These are phyloP conservation scores for Neonectria coccinea DNA, from an alignment of 2,329 filamentous ascomycete genomes.

Conservation along the genomic window DNA sequence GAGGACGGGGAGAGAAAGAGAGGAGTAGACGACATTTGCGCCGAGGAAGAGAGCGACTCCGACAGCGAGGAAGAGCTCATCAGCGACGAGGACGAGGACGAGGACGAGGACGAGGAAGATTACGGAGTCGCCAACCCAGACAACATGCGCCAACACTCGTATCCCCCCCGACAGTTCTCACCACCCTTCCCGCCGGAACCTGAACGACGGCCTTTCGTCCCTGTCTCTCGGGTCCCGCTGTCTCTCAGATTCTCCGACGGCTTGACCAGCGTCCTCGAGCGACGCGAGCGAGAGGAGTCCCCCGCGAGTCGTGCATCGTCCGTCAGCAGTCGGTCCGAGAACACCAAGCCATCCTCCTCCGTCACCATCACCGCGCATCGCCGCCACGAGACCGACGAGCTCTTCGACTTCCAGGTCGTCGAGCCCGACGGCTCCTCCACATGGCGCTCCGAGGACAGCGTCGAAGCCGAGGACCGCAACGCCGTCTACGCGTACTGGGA, in stretches of 20 bases:
- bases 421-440: background rate
- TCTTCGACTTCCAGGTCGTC: background rate
- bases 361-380: background rate
- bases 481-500: background rate
- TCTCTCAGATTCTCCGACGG: background rate
- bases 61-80: background rate
- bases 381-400: background rate
- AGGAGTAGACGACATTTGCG: background rate
- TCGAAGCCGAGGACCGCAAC: background rate
- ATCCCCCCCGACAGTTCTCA: background rate
- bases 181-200: constrained; percentile 1
- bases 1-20: background rate
- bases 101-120: background rate
- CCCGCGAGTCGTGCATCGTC: background rate
- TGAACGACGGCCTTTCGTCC: background rate
- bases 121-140: background rate
- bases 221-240: background rate
- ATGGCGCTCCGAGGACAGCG: background rate
- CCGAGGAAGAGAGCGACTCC: background rate
- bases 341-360: background rate
- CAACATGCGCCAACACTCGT: background rate
- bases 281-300: background rate
- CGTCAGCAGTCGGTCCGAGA: background rate
- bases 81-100: background rate
- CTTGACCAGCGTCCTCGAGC: background rate